Percentiles rank a stretch among this genome's conserved stretches.
Conservation (phyloP, 2,329 filamentous ascomycete genomes). For the Microdochium bolleyi region DNA sequence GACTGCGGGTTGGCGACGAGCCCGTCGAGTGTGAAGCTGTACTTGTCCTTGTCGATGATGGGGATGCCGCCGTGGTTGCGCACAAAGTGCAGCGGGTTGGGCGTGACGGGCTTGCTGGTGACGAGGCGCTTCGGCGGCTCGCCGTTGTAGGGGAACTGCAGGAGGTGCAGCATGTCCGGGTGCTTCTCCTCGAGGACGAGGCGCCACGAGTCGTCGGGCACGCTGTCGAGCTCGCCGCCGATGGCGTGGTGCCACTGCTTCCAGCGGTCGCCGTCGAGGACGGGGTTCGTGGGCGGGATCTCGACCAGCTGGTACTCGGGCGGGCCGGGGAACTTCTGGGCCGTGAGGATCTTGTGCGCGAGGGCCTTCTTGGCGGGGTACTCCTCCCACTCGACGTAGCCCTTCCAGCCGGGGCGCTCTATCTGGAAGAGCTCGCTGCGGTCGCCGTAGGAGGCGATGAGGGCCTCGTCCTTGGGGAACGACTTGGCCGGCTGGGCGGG, state of each 20-base stretch:
- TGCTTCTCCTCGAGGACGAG: conserved; percentile 49
- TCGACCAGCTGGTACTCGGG: conserved; percentile 50
- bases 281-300: conserved; percentile 48
- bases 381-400: conserved; percentile 63
- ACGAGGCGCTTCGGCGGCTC: conserved; percentile 52
- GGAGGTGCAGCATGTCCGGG: conserved; percentile 50
- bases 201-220: conserved; percentile 52
- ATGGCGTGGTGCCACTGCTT: conserved; percentile 51
- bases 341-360: conserved; percentile 45
- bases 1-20: conserved; percentile 49
- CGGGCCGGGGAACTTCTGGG: conserved; percentile 38
- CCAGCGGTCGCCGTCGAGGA: conserved; percentile 47
- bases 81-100: conserved; percentile 53
- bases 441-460: conserved; percentile 30
- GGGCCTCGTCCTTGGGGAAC: conserved; percentile 30
- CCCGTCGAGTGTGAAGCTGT: conserved; percentile 47
- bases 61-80: conserved; percentile 68
- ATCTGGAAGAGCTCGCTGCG: conserved; percentile 12
- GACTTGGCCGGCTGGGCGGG: conserved; percentile 18
- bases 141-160: conserved; percentile 58
- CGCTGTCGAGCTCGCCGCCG: conserved; percentile 30
- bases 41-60: conserved; percentile 49
- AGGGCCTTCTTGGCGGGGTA: conserved; percentile 59
- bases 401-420: conserved; percentile 11
- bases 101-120: conserved; percentile 45